A percentile compares a stretch with the other conserved stretches of the same genome.
Evolutionary conservation across 345 rosid genomes (phyloP).

Genomic region (Carallia brachiata): DNA sequence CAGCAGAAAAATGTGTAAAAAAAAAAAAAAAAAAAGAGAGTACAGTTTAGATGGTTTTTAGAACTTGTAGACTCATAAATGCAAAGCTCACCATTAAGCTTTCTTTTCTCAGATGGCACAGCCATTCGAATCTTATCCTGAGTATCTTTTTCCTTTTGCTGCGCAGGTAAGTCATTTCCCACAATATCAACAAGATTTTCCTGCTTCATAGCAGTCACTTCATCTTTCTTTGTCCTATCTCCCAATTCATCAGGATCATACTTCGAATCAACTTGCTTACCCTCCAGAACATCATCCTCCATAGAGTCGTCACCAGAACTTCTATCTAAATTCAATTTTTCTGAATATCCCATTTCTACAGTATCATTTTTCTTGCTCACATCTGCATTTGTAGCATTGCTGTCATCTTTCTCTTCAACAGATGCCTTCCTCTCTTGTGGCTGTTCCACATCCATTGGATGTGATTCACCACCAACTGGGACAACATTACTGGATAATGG

Average conservation of each 20-base stretch:
- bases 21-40: background rate
- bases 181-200: slow-evolving; percentile 46
- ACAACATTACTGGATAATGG: slow-evolving; percentile 62
- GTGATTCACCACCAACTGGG: slow-evolving; percentile 67
- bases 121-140: slow-evolving; percentile 38
- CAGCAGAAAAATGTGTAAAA: background rate
- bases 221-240: slow-evolving; percentile 51
- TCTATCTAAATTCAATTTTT: slow-evolving; percentile 90
- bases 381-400: slow-evolving; percentile 60
- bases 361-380: slow-evolving; percentile 60
- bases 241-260: slow-evolving; percentile 50
- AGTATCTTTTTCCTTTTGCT: slow-evolving; percentile 34
- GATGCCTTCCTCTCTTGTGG: slow-evolving; percentile 64
- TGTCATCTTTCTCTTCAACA: slow-evolving; percentile 64
- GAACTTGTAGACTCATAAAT: background rate
- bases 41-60: background rate
- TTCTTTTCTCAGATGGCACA: slow-evolving; percentile 71
- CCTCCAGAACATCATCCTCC: slow-evolving; percentile 87
- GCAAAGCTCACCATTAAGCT: slow-evolving; percentile 60
- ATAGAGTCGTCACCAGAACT: slow-evolving; percentile 97
- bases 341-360: slow-evolving; percentile 72
- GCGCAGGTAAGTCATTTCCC: slow-evolving; percentile 41
- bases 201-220: slow-evolving; percentile 38
- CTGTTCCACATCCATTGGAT: slow-evolving; percentile 90
- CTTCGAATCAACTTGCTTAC: slow-evolving; percentile 71